Base-by-base conservation (phyloP, 495 filamentous ascomycete species). In the Aspergillus diversus region DNA sequence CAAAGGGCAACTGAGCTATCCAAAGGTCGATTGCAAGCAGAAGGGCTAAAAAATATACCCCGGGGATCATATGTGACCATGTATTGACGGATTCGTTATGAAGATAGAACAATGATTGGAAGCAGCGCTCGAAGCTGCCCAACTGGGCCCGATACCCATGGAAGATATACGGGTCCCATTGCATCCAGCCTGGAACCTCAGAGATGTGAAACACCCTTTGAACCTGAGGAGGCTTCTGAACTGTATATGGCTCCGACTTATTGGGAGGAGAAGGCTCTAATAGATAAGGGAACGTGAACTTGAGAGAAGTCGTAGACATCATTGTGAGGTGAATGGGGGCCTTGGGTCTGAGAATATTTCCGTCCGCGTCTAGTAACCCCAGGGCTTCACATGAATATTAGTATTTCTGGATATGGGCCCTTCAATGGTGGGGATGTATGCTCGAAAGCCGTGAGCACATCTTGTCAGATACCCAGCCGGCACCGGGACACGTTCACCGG, bases 31-130 rank as follows among this genome's bases (percentile, higher is more conserved):
- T 43, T 0, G 39, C 39, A 46, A 58, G 42, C 5, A 58, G 55
- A 9, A 58, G 17, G 0, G 17, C 12, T 1, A 58, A 3, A 8
- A 58, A 58, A 21, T 58, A 58, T 15, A 33, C 0, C 5, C 42
- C 55, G 0, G 55, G 55, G n/a, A 58, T 7, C 6, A 58, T 3
- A 49, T 58, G 55, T 5, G 55, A 58, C 55, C 55, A 58, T 9
- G 55, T 58, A 16, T 58, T 58, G 16, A 58, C 16, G 15, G 55
- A 58, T 34, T 58, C 55, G n/a, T 58, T 58, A 15, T 58, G 55
- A 11, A 58, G 39, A n/a, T 58, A 48, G 42, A 58, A 58, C 21
- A 58, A n/a, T 3, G 55, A 58, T 27, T 43, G 46, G 21, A 58
- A 58, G 39, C 55, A 58, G 7, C 42, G 11, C 16, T 32, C 21